phyloP scores from a whole-genome alignment of 1,139 yeast genomes.

The Pneumocystis wakefieldiae region DNA sequence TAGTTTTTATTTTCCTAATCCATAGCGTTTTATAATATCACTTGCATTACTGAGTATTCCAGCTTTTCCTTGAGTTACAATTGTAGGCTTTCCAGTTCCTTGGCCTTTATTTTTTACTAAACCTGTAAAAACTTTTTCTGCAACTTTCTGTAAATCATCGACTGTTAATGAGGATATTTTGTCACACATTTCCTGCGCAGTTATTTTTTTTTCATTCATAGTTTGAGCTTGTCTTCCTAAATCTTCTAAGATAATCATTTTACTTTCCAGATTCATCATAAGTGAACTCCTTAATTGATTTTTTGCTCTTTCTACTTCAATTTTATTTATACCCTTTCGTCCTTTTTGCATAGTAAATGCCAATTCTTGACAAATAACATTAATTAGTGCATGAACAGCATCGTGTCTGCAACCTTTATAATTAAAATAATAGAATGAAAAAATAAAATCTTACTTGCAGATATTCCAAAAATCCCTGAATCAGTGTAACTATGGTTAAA shows the following conservation, averaged over 20 bases:
- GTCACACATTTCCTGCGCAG: conserved; percentile 67
- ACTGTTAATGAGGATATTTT: conserved; percentile 56
- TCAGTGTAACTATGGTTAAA: conserved; percentile 85
- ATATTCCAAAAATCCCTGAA: conserved; percentile 81
- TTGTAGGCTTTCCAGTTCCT: conserved; percentile 55
- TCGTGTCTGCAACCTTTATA: conserved; percentile 5
- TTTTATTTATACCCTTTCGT: conserved; percentile 45
- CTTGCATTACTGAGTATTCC: conserved; percentile 74
- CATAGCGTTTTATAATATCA: conserved; percentile 49
- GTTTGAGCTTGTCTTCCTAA: conserved; percentile 80
- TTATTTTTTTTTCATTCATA: conserved; percentile 62
- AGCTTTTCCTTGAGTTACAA: conserved; percentile 80
- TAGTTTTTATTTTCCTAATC: conserved; percentile 37
- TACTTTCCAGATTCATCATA: conserved; percentile 84
- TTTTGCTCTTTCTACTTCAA: conserved; percentile 77
- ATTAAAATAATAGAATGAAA: not conserved
- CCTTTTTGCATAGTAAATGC: conserved; percentile 10
- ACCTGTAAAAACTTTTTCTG: conserved; percentile 62
- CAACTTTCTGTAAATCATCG: conserved; percentile 56
- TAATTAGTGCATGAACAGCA: conserved; percentile 8
- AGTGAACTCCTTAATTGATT: conserved; percentile 81
- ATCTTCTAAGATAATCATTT: conserved; percentile 83
- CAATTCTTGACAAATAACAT: conserved; percentile 11
- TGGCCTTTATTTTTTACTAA: conserved; percentile 35
- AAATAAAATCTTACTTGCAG: conserved; percentile 27